These are phyloP conservation scores for Marasmius sp. DNA, from an alignment of 1,284 basidiomycete species.

Conservation along the genomic window DNA sequence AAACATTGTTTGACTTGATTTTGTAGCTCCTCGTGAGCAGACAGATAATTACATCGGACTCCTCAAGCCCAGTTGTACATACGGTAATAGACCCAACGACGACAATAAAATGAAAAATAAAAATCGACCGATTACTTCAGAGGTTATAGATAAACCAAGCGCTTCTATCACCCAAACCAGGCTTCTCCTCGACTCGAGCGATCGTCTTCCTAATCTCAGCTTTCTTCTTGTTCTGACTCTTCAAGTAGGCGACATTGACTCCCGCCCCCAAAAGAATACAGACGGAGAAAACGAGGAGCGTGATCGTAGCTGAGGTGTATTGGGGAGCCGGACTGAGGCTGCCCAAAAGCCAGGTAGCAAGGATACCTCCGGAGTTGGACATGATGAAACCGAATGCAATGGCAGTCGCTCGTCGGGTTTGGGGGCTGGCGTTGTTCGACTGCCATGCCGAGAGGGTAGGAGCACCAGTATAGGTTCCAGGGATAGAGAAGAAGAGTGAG, in stretches of 20 bases:
- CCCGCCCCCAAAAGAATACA: constrained; percentile 27
- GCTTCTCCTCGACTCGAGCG: constrained; percentile 21
- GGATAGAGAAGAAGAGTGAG: constrained; percentile 50
- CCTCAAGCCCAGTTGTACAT: no score
- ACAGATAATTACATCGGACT: no score
- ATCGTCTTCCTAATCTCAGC: constrained; percentile 20
- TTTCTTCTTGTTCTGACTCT: constrained; percentile 37
- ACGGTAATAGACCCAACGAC: no score
- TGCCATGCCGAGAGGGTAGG: constrained; percentile 50
- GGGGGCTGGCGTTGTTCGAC: constrained; percentile 59
- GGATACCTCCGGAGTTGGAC: constrained; percentile 58
- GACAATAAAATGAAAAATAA: no score
- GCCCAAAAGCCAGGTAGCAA: constrained; percentile 54
- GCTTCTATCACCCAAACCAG: constrained; percentile 35
- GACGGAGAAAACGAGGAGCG: constrained; percentile 33
- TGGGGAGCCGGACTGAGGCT: constrained; percentile 40
- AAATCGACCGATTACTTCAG: neutral
- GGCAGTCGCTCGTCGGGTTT: constrained; percentile 52
- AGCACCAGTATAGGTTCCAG: constrained; percentile 43
- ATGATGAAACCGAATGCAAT: constrained; percentile 54
- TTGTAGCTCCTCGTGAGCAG: no score
- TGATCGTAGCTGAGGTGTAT: constrained; percentile 39
- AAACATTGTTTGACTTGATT: no score
- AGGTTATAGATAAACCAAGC: constrained; percentile 41
- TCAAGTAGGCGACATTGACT: constrained; percentile 31